Base-by-base conservation (phyloP, 345 rosid genomes). In the Eucalyptus cladocalyx region DNA sequence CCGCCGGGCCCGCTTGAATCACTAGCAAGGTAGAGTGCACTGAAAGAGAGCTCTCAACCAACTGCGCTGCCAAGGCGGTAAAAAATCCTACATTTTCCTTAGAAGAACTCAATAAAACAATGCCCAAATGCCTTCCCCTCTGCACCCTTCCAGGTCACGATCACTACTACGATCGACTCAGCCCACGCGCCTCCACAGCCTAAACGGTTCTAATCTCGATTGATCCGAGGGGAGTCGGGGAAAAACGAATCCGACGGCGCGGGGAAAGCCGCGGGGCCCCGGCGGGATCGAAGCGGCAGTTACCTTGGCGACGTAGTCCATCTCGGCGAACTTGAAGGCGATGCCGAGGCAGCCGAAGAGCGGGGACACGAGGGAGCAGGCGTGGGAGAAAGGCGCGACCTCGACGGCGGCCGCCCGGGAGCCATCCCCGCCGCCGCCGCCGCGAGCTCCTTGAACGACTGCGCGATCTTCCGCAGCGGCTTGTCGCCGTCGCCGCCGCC, bases 231-330 rank as follows among this genome's bases (percentile, higher is more conserved):
- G 47, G 47, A 40, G 83, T 40, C 30, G 47, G 30, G 83, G 83
- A 21, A 72, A 19, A 40, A 76, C 11, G 83, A 76, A 40, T 37
- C 83, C 23, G 14, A 21, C 83, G 13, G 24, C 45, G 83, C 16
- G 45, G 14, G 45, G 0, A 21, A 2, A 11, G 83, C 45, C 83
- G 28, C 45, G 24, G 23, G 83, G 5, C 28, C 28, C 24, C 32
- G 56, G 26, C 45, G 47, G 83, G 7, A 76, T 76, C 83, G 47
- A 40, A 21, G 58, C 37, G 0, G 32, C 4, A 95, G 30, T 60
- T 60, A 97, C 99, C 97, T 98, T 97, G 89, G 98, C 96, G n/a
- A 97, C 98, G 62, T 96, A 98, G 89, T 98, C 99, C 97, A 94
- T 93, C 91, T 98, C 98, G 1, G 98, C 99, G 89, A 98, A 98